Conservation (phyloP, 805 yeast species). For the Metschnikowia colocasiae region DNA sequence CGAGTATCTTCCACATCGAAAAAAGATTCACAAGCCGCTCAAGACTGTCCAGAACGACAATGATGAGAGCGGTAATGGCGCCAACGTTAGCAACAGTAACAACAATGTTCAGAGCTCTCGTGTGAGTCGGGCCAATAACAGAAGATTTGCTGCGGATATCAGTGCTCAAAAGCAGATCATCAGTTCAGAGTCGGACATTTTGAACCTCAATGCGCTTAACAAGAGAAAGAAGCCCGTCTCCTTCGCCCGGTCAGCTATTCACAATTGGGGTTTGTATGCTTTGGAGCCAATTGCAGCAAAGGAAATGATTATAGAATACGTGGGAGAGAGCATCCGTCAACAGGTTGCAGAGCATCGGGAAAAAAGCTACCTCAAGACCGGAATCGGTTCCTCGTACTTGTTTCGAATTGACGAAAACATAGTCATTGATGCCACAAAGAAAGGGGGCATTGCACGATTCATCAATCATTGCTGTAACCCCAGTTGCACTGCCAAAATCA, state of each 20-base stretch:
- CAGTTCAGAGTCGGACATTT: constrained; percentile 76
- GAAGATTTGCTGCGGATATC: constrained; percentile 86
- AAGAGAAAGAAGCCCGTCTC: constrained; percentile 91
- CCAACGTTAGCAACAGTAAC: constrained; percentile 9
- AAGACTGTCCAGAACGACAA: constrained; percentile 69
- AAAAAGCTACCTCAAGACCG: constrained; percentile 76
- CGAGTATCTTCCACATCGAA: constrained; percentile 79
- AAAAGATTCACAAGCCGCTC: constrained; percentile 63
- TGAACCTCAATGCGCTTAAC: constrained; percentile 81
- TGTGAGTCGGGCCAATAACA: constrained; percentile 78
- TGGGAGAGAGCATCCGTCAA: constrained; percentile 90
- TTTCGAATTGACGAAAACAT: constrained; percentile 92
- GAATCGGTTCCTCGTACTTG: constrained; percentile 91
- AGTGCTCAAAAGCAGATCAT: constrained; percentile 73
- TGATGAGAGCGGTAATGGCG: constrained; percentile 29
- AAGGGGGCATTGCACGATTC: constrained; percentile 95
- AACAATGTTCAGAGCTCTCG: constrained; percentile 65
- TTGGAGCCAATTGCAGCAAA: constrained; percentile 91
- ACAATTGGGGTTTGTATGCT: constrained; percentile 97
- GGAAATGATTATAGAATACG: constrained; percentile 97
- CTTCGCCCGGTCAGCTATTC: constrained; percentile 96
- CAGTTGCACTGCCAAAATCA: constrained; percentile 94
- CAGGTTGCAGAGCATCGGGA: constrained; percentile 94
- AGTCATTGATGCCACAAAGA: constrained; percentile 95
- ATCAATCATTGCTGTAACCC: constrained; percentile 98